Evolutionary conservation across 2,329 filamentous ascomycete species (phyloP).

Genomic region (Exophiala oligosperma): DNA sequence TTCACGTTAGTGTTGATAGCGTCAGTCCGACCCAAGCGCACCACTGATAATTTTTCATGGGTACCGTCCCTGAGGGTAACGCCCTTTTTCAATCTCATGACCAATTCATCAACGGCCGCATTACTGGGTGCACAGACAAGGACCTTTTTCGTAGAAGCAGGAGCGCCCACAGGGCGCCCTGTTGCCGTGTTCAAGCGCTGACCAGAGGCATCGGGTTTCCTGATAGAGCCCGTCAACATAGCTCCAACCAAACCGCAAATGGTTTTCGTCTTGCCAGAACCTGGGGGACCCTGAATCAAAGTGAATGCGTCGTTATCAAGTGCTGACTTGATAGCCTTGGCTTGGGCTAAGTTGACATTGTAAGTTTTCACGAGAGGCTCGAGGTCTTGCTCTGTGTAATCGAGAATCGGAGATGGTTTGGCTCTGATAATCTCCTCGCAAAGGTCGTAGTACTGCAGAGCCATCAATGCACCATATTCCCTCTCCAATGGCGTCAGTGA

Average conservation of each 20-base stretch:
- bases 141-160: constrained; percentile 69
- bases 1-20: constrained; percentile 86
- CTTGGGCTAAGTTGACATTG: constrained; percentile 82
- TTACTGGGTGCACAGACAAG: constrained; percentile 98
- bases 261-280: constrained; percentile 97
- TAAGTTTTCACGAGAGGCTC: constrained; percentile 72
- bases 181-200: constrained; percentile 38
- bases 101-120: constrained; percentile 92
- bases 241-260: constrained; percentile 95
- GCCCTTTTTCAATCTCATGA: constrained; percentile 85
- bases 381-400: constrained; percentile 74
- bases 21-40: constrained; percentile 87
- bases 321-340: constrained; percentile 86
- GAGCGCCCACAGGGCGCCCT: constrained; percentile 33
- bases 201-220: constrained; percentile 50
- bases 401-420: constrained; percentile 83
- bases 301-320: constrained; percentile 97
- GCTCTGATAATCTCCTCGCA: constrained; percentile 89
- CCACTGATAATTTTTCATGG: constrained; percentile 75
- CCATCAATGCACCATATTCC: constrained; percentile 89
- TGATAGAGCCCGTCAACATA: constrained; percentile 64
- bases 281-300: constrained; percentile 90
- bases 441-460: constrained; percentile 91
- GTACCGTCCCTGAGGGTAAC: constrained; percentile 75
- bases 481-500: constrained; percentile 94